Evolutionary conservation across 2,329 filamentous ascomycete genomes (phyloP), one percentile per base, ranked within the genome.

Genomic region (Monilinia fructicola): DNA sequence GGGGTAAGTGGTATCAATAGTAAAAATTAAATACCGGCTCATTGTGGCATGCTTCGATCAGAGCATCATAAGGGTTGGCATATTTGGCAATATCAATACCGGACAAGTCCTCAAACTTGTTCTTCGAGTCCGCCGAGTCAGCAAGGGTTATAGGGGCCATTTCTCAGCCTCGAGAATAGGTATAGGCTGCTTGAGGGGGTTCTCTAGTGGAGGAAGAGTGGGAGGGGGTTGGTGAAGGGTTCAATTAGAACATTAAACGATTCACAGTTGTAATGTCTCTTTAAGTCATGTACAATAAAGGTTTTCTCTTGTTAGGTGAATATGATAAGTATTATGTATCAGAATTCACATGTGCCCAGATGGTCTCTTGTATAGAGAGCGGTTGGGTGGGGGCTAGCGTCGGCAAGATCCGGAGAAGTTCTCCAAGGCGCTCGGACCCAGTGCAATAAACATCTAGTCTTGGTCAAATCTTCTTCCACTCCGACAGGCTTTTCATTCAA

Each of bases 51-150:
- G 73, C 74, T 65, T 74, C 71, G 31, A 77, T 75, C 54, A 77
- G 69, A 23, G 75, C 75, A 71, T 77, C 74, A 61, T 76, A 77
- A 0, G 75, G 74, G 64, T 76, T 77, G 40, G 67, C 68, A 65
- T 70, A 72, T 11, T 71, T 58, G 53, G 72, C 62, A 65, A 67
- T 74, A 55, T 76, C 70, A n/a, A 76, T 69, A 18, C 75, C 75
- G 3, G 75, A 77, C 21, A 76, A 69, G 62, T 77, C 75, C 62
- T 75, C 75, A 64, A 75, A 76, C n/a, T 71, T 75, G 61, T 76
- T 77, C 23, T 61, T 69, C 21, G 72, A 69, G 60, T 76, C 75
- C 64, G 70, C 70, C 10, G 71, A 71, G 12, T 67, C 71, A 28
- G 68, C 56, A 10, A 65, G 35, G 26, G 68, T 54, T 46, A 55